Evolutionary conservation across 2,329 filamentous ascomycete genomes (phyloP), one percentile per base, ranked within the genome.

Genomic region (Neofusicoccum kwambonambiense): DNA sequence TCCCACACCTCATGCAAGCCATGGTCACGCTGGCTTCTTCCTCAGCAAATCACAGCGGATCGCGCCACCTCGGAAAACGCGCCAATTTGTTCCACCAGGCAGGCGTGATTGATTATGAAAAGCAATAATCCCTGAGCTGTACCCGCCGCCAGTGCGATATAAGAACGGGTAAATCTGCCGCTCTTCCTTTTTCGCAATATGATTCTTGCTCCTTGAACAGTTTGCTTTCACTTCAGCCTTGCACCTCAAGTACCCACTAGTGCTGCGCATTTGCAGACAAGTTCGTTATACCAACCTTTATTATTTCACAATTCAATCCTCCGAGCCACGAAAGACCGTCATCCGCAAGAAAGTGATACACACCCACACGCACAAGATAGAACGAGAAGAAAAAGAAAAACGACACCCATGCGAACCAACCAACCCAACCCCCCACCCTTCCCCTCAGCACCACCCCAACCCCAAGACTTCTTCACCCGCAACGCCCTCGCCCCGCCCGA

Each of bases 391-490:
- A 31, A 31, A 31, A 5, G 6, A 17, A 4, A 22, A 22, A 22
- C 22, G 22, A 1, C 22, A 22, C 9, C 8, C 51, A 27, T 5
- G 17, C 6, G 17, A 9, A 7, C 35, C n/a, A 12, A 31, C n/a
- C 15, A 54, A 11, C 4, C 44, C 15, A 54, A 11, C 4, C 44
- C 15, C 27, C 49, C 34, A 19, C 27, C 27, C 4, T 31, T 8
- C 7, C 4, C 34, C n/a, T 22, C 22, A 22, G 3, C 22, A 22
- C 22, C 22, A 22, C 19, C 19, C 19, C 19, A 2, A 22, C 19
- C 19, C 19, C 19, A 54, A 27, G 52, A 57, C 52, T 67, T 67
- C 65, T 67, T 67, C 56, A 19, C 35, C 17, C 63, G 63, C 41
- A 65, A 67, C 49, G 41, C n/a, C 37, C 64, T 67, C 13, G 19